Evolutionary conservation across 805 yeast genomes (phyloP).

Genomic region (Metschnikowia peoriensis): DNA sequence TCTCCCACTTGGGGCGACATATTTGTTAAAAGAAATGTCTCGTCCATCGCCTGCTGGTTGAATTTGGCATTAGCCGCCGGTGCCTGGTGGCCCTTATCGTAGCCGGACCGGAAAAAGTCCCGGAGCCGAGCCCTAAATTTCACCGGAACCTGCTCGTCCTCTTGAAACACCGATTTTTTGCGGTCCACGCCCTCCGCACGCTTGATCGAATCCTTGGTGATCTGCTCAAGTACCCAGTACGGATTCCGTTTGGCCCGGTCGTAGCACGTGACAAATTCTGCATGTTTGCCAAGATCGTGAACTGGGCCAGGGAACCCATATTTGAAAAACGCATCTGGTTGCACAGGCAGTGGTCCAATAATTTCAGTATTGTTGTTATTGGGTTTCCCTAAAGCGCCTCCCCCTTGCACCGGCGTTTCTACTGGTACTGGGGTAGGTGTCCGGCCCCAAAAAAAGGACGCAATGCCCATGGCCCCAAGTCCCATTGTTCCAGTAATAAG

Average conservation of each 20-base stretch:
- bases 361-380: conserved; percentile 7
- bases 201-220: conserved; percentile 68
- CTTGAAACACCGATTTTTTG: conserved; percentile 76
- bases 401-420: conserved; percentile 4
- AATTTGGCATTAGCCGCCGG: conserved; percentile 98
- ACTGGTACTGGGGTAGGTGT: conserved; percentile 23
- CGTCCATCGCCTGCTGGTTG: conserved; percentile 89
- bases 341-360: conserved; percentile 41
- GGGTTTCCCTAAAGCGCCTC: conserved; percentile 8
- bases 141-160: conserved; percentile 79
- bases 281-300: conserved; percentile 72
- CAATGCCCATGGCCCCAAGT: conserved; percentile 37
- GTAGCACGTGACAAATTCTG: conserved; percentile 82
- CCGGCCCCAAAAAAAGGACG: conserved; percentile 41
- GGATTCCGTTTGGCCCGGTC: conserved; percentile 86
- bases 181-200: conserved; percentile 62
- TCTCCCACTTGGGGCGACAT: conserved; percentile 98
- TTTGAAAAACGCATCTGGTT: conserved; percentile 80
- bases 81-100: conserved; percentile 95
- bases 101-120: conserved; percentile 93
- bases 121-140: conserved; percentile 71
- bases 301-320: conserved; percentile 96
- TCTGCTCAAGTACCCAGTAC: conserved; percentile 85
- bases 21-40: conserved; percentile 85
- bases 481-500: conserved; percentile 31